Percentiles rank a stretch among this genome's conserved stretches.
Conservation (phyloP, 805 yeast genomes). For the Starmera dryadoides region DNA sequence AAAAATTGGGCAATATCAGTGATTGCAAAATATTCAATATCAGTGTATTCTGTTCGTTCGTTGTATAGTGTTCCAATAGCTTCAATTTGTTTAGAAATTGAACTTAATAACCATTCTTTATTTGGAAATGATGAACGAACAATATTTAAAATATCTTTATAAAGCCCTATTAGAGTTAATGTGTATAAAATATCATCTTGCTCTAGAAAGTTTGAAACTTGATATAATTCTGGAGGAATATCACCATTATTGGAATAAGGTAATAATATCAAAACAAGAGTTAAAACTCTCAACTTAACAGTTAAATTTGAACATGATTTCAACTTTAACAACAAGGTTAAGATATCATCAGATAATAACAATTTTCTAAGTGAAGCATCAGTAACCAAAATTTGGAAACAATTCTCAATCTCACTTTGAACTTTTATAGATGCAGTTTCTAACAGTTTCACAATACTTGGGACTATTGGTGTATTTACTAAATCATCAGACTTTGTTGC, state of each 20-base stretch:
- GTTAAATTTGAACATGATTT: slow-evolving; percentile 1
- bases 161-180: slow-evolving; percentile 11
- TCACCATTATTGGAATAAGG: slow-evolving; percentile 11
- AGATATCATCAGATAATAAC: slow-evolving; percentile 8
- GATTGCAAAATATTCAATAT: slow-evolving; percentile 10
- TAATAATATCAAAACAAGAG: slow-evolving; percentile 7
- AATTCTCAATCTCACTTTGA: slow-evolving; percentile 14
- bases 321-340: slow-evolving; percentile 5
- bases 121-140: slow-evolving; percentile 3
- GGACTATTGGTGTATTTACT: slow-evolving; percentile 16
- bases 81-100: slow-evolving; percentile 5
- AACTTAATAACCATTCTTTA: slow-evolving; percentile 14
- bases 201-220: slow-evolving; percentile 2
- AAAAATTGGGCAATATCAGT: slow-evolving; percentile 10
- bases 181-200: slow-evolving; percentile 11
- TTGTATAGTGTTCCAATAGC: slow-evolving; percentile 8
- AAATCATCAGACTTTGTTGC: slow-evolving; percentile 18
- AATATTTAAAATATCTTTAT: slow-evolving; percentile 9
- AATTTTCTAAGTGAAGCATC: slow-evolving; percentile 15
- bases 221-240: slow-evolving; percentile 7
- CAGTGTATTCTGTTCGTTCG: slow-evolving; percentile 5
- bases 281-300: slow-evolving; percentile 8
- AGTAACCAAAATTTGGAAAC: slow-evolving; percentile 6
- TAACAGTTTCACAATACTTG: slow-evolving; percentile 5
- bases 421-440: slow-evolving; percentile 6